Base-by-base conservation (phyloP, 306 rosid species). In the Albizia julibrissin region DNA sequence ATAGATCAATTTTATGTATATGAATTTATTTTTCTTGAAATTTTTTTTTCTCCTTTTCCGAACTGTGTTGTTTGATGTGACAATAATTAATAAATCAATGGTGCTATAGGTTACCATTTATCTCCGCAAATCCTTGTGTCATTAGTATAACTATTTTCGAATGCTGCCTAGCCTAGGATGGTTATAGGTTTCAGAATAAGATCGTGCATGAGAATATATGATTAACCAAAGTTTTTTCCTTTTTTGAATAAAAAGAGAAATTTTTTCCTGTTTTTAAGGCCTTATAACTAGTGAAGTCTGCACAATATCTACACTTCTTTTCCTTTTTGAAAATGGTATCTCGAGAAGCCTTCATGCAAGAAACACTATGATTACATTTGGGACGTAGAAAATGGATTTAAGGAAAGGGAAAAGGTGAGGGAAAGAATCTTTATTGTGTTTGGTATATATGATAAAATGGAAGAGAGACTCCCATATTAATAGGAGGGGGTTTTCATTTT, bases 71-170 rank as follows among this genome's bases (percentile, higher is more conserved):
- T 47, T 69, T 74, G 54, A 67, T 42, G 64, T 33, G 43, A 66
- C 79, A 66, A 50, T 26, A 10, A 24, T 26, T 8, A 61, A 61
- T 61, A 13, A 24, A 59, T 11, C 33, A 59, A 24, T 59, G 66
- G 12, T 59, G 66, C 66, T 11, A 24, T 59, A 59, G 31, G 31
- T 24, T 24, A 59, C 12, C 52, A 24, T 64, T 24, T 22, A 33
- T 16, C 49, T 29, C 50, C 54, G 24, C 54, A 46, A 56, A 65
- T 37, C 74, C 74, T 24, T 77, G 69, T 29, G 68, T 37, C 74
- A 67, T 61, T 73, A 19, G 74, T 50, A 80, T n/a, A 34, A 74
- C 67, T 24, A 61, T 61, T 11, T 59, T 12, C 7, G 34, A 12
- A 10, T 26, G 34, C 7, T 61, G 33, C 67, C 18, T 10, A 61